Base-by-base conservation (phyloP, 1,139 yeast species). In the Hanseniaspora gamundiae region DNA sequence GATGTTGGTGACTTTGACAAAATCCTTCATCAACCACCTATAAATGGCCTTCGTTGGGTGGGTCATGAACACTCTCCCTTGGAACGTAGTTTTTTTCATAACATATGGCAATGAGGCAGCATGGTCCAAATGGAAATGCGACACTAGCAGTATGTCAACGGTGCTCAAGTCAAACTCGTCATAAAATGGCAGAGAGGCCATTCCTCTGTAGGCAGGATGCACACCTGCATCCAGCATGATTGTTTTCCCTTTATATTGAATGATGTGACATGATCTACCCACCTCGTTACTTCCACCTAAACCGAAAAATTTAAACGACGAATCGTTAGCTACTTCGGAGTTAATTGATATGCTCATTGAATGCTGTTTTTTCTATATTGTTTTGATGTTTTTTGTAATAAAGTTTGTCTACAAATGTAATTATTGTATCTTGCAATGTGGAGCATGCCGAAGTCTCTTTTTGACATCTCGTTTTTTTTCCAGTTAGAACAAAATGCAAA, bases 281-380 rank as follows among this genome's bases (percentile, higher is more conserved):
- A 91, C 99, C 60, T 91, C 99, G 56, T 83, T 86, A 52, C 98
- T 94, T n/a, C 97, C 99, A n/a, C 99, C 99, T n/a, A 91, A 73
- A 29, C 95, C 91, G 49, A 85, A 78, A 67, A 91, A 91, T 60
- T 76, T 76, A 58, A 86, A 73, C 47, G 68, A 66, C 43, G 74
- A 78, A 35, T 44, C 40, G 51, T 59, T 51, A 17, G 57, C 51
- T 21, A 53, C 52, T 13, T 51, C 49, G 19, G 52, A 47, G 35
- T 50, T 49, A 11, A 44, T 28, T 7, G 31, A 19, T 9, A 43
- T 17, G 39, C 36, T 39, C 40, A 13, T 7, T 24, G n/a, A n/a
- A n/a, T 35, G 20, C 19, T 27, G 2, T 22, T 16, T 24, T 14
- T 22, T 5, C 21, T 5, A 9, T 40, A 24, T 33, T 14, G 14